phyloP scores from a whole-genome alignment of 192 early-diverging fungal genomes.

The Gigaspora rosea region DNA sequence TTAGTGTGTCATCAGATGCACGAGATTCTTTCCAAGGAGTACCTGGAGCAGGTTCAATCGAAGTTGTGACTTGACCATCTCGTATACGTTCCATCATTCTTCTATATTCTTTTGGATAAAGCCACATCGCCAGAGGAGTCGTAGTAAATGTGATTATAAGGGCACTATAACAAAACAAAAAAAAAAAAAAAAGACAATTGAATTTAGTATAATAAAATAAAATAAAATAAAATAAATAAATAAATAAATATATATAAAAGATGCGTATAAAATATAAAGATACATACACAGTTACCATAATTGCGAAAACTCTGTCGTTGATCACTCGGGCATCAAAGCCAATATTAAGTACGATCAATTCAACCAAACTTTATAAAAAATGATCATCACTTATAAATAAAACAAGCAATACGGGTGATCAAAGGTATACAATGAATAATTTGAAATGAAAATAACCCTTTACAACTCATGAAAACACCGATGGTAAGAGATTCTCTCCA shows the following conservation, averaged over 20 bases:
- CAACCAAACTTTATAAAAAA: constrained; percentile 66
- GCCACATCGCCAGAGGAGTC: constrained; percentile 68
- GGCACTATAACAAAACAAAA: constrained; percentile 55
- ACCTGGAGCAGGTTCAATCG: neutral
- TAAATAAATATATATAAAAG: too few relatives aligned
- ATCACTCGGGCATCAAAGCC: constrained; percentile 85
- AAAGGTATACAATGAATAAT: too few relatives aligned
- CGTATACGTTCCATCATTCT: constrained; percentile 28
- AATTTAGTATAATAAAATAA: too few relatives aligned
- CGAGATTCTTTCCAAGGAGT: neutral
- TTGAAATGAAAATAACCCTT: constrained; percentile 55
- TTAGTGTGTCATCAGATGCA: too few relatives aligned
- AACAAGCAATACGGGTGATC: too few relatives aligned
- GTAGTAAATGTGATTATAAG: constrained; percentile 89
- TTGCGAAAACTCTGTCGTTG: constrained; percentile 58
- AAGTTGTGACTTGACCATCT: neutral
- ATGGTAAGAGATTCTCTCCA: constrained; percentile 85
- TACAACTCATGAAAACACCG: constrained; percentile 94
- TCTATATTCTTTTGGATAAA: constrained; percentile 77
- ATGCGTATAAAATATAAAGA: too few relatives aligned
- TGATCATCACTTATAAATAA: too few relatives aligned
- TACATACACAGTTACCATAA: constrained; percentile 55
- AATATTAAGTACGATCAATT: constrained; percentile 95
- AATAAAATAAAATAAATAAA: too few relatives aligned
- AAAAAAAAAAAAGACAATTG: neutral